Evolutionary conservation across 805 yeast species (phyloP), one percentile per base, ranked within the genome.

Genomic region (Myxozyma kluyveri): DNA sequence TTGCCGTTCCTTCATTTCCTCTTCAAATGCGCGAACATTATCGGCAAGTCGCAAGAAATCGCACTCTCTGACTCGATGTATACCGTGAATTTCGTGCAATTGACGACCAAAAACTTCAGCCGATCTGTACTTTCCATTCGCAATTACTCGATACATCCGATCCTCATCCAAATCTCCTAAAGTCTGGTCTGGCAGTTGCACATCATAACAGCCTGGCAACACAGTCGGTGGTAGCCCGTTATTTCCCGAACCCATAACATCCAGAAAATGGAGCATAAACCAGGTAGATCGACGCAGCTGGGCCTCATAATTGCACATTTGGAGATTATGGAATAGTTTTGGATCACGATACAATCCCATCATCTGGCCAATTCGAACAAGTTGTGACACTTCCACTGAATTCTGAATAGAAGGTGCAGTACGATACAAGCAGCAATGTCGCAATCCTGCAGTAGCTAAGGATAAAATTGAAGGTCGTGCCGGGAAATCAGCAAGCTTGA

Each of bases 271-370:
- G 26, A 54, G 22, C 24, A 50, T 52, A 38, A 49, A 54, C 58
- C 58, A 54, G 6, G 47, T 19, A 2, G 32, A 9, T 26, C 58
- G 48, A 27, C 58, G 50, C 7, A 42, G 6, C 18, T 39, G 45
- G 12, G 32, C 21, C 4, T 42, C 50, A 4, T 39, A 36, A 2
- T 44, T 26, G 21, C 26, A 24, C 27, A 47, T 6, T 5, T 32
- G 35, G n/a, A 48, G 18, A 21, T 43, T 43, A n/a, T 36, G 26
- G 24, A 54, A 54, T 12, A 46, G 19, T 1, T 47, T n/a, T 7
- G 58, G 52, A 50, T 54, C 58, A 7, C 58, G 54, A 26, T 54
- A 48, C 10, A 54, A 42, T 14, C 58, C 58, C 58, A 54, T 54
- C 33, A 54, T 10, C 41, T 54, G 58, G 7, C 55, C 51, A 3